These are phyloP conservation scores for Neofusicoccum umdonicola DNA, from an alignment of 2,329 filamentous ascomycete genomes.

Conservation along the genomic window DNA sequence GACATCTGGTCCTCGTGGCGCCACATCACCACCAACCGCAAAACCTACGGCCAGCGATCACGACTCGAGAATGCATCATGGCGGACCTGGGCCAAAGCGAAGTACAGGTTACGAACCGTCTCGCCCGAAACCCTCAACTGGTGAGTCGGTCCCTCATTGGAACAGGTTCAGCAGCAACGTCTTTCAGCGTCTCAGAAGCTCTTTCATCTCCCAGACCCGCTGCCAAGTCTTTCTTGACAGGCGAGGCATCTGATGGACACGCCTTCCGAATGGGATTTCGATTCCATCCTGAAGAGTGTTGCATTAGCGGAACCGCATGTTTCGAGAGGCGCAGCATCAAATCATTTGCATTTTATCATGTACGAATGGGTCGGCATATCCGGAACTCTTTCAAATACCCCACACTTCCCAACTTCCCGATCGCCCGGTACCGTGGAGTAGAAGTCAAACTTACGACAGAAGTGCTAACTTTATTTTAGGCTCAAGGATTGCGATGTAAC, in stretches of 20 bases:
- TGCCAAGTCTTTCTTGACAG: background rate
- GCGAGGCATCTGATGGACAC: background rate
- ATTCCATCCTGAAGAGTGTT: background rate
- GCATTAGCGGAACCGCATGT: background rate
- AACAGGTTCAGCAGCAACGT: background rate
- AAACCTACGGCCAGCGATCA: slow-evolving; percentile 75
- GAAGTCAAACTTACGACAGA: background rate
- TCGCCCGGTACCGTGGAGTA: background rate
- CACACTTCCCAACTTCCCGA: background rate
- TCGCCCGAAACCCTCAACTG: slow-evolving; percentile 92
- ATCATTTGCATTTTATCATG: slow-evolving; percentile 17
- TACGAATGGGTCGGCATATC: background rate
- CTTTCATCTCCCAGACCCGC: background rate
- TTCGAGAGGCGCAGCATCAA: background rate
- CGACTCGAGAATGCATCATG: slow-evolving; percentile 94
- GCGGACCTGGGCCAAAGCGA: slow-evolving; percentile 94
- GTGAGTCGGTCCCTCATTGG: slow-evolving; percentile 51
- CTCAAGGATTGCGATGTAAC: slow-evolving; percentile 96
- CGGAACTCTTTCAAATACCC: background rate
- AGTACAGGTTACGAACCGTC: slow-evolving; percentile 81
- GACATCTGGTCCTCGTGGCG: slow-evolving; percentile 98
- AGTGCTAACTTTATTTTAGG: slow-evolving; percentile 54
- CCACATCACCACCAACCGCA: slow-evolving; percentile 78
- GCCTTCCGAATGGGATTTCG: background rate
- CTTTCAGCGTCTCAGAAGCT: too few relatives aligned